phyloP scores from a whole-genome alignment of 2,329 filamentous ascomycete species.

The Calonectria crousiana region DNA sequence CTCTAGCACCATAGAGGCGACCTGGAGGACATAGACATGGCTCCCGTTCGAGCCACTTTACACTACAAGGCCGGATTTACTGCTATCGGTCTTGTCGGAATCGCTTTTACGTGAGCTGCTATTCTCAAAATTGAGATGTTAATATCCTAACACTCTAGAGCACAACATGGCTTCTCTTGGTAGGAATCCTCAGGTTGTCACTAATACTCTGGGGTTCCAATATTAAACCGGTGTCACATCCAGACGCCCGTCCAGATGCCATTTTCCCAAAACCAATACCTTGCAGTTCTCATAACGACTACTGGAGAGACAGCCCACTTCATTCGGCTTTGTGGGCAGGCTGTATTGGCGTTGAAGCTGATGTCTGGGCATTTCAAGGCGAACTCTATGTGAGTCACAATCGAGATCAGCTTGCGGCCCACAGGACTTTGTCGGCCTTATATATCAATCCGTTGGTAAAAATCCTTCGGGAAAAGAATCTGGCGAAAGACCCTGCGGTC shows the following conservation, averaged over 20 bases:
- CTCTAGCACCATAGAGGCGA: too few relatives aligned
- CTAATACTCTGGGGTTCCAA: constrained; percentile 16
- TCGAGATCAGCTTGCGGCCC: constrained; percentile 62
- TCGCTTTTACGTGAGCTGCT: constrained; percentile 2
- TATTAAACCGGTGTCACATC: neutral
- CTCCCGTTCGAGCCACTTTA: neutral
- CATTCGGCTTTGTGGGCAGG: constrained; percentile 71
- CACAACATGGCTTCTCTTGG: constrained; percentile 16
- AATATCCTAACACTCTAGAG: neutral
- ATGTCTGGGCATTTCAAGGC: constrained; percentile 72
- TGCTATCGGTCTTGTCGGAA: constrained; percentile 6
- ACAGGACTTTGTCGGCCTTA: constrained; percentile 69
- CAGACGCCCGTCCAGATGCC: neutral
- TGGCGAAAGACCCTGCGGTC: neutral
- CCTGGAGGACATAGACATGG: neutral
- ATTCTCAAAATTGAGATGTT: too few relatives aligned
- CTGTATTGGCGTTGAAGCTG: constrained; percentile 75
- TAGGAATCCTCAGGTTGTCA: constrained; percentile 25
- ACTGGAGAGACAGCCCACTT: constrained; percentile 73
- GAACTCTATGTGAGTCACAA: constrained; percentile 75
- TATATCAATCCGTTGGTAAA: constrained; percentile 75
- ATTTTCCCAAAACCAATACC: constrained; percentile 57
- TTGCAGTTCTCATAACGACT: constrained; percentile 79
- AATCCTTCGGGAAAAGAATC: constrained; percentile 64
- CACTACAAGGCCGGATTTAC: neutral